phyloP scores from a whole-genome alignment of 1,284 basidiomycete genomes.

The Cystobasidium pallidum region DNA sequence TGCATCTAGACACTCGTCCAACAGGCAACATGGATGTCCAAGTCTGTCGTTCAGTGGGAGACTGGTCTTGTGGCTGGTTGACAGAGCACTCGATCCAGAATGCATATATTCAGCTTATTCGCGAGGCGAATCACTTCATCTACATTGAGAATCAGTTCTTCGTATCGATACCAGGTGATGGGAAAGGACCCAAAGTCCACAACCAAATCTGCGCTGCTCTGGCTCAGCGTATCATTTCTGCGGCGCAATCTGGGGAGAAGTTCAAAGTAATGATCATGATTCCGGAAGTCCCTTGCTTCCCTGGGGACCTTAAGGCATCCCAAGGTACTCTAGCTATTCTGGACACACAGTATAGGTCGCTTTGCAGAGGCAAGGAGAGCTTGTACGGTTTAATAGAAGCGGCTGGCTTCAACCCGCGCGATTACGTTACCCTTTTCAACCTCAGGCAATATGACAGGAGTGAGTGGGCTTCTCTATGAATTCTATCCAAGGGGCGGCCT shows the following conservation, averaged over 20 bases:
- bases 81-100: constrained; percentile 54
- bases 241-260: constrained; percentile 68
- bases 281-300: constrained; percentile 59
- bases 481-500: too few relatives aligned
- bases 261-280: constrained; percentile 65
- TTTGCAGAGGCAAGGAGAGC: constrained; percentile 81
- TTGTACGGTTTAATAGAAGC: constrained; percentile 81
- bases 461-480: constrained; percentile 12
- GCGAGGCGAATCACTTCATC: constrained; percentile 80
- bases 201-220: constrained; percentile 82
- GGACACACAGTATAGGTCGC: constrained; percentile 74
- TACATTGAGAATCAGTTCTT: constrained; percentile 97
- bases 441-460: constrained; percentile 79
- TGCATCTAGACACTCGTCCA: constrained; percentile 29
- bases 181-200: constrained; percentile 66
- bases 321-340: constrained; percentile 71
- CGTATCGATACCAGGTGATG: constrained; percentile 63
- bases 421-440: constrained; percentile 84
- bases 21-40: constrained; percentile 64
- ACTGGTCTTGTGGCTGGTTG: constrained; percentile 55
- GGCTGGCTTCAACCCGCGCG: constrained; percentile 77
- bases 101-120: constrained; percentile 75
- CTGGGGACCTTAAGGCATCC: constrained; percentile 73
- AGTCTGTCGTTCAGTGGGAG: constrained; percentile 56
- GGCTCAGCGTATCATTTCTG: constrained; percentile 78